Percentiles rank a stretch among this genome's conserved stretches.
These are phyloP conservation scores for Sordariomycetes sp. DNA, from an alignment of 2,329 filamentous ascomycete species.

Conservation along the genomic window DNA sequence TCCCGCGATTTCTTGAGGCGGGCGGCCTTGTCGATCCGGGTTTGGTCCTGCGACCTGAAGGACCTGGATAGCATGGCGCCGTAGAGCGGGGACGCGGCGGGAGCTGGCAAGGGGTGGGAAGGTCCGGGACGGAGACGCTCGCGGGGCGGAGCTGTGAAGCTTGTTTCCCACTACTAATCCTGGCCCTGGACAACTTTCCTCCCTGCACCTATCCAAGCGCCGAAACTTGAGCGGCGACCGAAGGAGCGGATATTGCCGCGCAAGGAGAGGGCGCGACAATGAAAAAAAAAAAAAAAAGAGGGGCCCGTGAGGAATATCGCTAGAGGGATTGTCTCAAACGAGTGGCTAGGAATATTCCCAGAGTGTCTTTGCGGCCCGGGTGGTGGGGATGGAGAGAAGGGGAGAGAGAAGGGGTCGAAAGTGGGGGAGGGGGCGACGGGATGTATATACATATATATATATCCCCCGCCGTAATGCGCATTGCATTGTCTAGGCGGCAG, in stretches of 20 bases:
- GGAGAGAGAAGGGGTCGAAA: not conserved
- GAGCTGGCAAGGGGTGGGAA: slow-evolving; percentile 4
- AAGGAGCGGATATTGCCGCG: slow-evolving; percentile 11
- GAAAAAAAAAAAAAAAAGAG: not conserved
- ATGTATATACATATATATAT: not conserved
- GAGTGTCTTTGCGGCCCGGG: slow-evolving; percentile 2
- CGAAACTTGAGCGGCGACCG: slow-evolving; percentile 8
- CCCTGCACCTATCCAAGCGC: not conserved
- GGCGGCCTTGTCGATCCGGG: slow-evolving; percentile 73
- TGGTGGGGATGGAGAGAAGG: not conserved
- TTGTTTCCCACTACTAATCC: not conserved
- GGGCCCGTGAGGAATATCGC: slow-evolving; percentile 6
- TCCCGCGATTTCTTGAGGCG: slow-evolving; percentile 67
- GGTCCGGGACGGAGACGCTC: not conserved
- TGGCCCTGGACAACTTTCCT: not conserved
- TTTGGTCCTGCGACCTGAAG: slow-evolving; percentile 60
- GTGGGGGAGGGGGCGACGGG: not conserved
- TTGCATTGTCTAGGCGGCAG: not conserved
- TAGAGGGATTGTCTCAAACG: slow-evolving; percentile 2
- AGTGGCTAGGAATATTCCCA: slow-evolving; percentile 6
- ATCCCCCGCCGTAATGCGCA: not conserved
- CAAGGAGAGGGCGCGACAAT: not conserved
- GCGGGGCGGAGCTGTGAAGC: not conserved
- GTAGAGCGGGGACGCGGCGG: slow-evolving; percentile 5
- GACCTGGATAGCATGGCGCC: slow-evolving; percentile 82